Base-by-base conservation (phyloP, 305 asterid genomes). In the Rubia balearica region DNA sequence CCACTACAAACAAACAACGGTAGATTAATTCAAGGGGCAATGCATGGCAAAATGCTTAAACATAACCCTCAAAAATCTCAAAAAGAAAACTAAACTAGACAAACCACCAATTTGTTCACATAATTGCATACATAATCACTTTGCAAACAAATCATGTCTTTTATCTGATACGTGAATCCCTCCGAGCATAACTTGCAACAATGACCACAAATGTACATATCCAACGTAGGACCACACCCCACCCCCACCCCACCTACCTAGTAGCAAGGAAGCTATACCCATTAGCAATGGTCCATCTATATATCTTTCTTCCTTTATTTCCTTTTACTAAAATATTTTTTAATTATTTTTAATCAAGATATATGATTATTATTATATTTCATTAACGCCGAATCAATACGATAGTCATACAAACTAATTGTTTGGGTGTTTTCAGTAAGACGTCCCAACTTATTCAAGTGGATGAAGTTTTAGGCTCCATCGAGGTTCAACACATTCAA, bases 161-260 rank as follows among this genome's bases (percentile, higher is more conserved):
- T 68, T 19, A 74, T 73, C 73, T 70, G 22, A n/a, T 53, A 59
- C 62, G n/a, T 46, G 74, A 61, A 65, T 75, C 24, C 63, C 62
- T 68, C 61, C 74, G 43, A 30, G 33, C 11, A 22, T 40, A 55
- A 40, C 41, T 38, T 43, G 53, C 45, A 63, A 70, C 66, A 75
- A 67, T 72, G 71, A 66, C 77, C 74, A 74, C 53, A 53, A 68
- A 36, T 68, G 46, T 74, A 53, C 69, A 48, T 61, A 63, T 53
- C 59, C 59, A n/a, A 17, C 11, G 56, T 43, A 57, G 72, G 72
- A 66, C 77, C 72, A 73, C 59, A 16, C 42, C 63, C 65, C 11
- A 6, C n/a, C 65, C 65, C 65, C 65, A 24, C 65, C 65, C 43
- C 42, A 13, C 65, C 65, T 30, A 6, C 65, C 51, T 48, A 21